Evolutionary conservation across 257 asterid species (phyloP), one percentile per base, ranked within the genome.

Genomic region (Ilex asprella): DNA sequence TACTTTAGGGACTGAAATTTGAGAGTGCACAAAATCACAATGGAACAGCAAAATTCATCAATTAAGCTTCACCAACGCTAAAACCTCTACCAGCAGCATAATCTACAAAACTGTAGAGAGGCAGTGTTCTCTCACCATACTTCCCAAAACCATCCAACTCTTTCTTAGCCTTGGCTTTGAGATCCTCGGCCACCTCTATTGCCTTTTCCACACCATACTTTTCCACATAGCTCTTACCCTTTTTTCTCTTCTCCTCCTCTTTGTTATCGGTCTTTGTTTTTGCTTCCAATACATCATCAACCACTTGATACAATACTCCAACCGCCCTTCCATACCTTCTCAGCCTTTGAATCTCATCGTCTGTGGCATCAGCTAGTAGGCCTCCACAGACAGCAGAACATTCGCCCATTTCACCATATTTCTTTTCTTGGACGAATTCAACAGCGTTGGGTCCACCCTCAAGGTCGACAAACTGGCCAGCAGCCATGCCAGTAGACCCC

Each of bases 401-500:
- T 73, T 83, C 89, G 0, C 87, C 96, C 98, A 92, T 89, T 74
- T 92, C 98, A 9, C 98, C 96, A 15, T 72, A 92, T 70, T 92
- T 92, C 81, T 86, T 91, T 60, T 88, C 93, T 71, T 86, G 93
- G 41, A 88, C 86, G 27, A 84, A 86, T 13, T 82, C 92, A 16
- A 91, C 82, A 14, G 83, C 89, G 41, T 81, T 76, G 16, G 96
- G 85, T 12, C 89, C 87, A 35, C 95, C 94, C 66, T 84, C 96
- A 10, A 88, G 90, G 75, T 88, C 98, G 5, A 88, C 52, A 30
- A 91, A 81, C 76, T 91, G 98, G 41, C 98, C 97, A 0, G 97
- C 98, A 43, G 93, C 95, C 98, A 91, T 91, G 4, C 98, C 97
- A 0, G 95, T 88, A 75, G 98, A 88, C 60, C 98, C 98, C 79